Evolutionary conservation across 805 yeast genomes (phyloP), one percentile per base, ranked within the genome.

Genomic region (Torulaspora delbrueckii): DNA sequence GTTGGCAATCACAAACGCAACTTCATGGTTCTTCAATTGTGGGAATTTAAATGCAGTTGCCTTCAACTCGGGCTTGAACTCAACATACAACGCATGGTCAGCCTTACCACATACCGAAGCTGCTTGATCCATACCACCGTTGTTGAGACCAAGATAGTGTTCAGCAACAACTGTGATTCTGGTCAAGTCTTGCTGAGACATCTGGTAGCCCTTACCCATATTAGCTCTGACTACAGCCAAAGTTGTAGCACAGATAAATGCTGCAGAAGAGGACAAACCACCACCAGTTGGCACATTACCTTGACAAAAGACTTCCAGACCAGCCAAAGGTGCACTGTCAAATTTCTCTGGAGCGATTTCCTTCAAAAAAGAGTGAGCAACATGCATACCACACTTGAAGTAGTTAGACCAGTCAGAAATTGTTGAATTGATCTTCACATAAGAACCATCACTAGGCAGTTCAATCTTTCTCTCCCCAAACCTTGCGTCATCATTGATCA

Each of bases 91-190:
- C 1, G 82, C 83, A 52, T 82, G 77, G 47, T 71, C 72, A 34
- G 63, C 66, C 55, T 75, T 78, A 16, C 89, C 88, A 52, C 75
- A 81, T 19, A 83, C 73, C 0, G 84, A 77, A 2, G 88, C 89
- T 38, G 84, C 75, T 65, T 83, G 89, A 59, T 83, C 89, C 85
- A 83, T 77, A 33, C 89, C 88, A n/a, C 90, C 90, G 30, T 82
- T 79, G 60, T 81, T 82, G 43, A 84, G 84, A 30, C 90, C 89
- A 31, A 83, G 79, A 43, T 78, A 78, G 63, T 82, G 86, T 59
- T 83, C 90, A 33, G 82, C 77, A 4, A 76, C 78, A 35, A 79
- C 81, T 4, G 88, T 80, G 42, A 82, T 77, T 43, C 67, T 63
- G 14, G 83, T 79, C 47, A 83, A 68, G 46, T 73, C 80, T 12